Conservation (phyloP, 2,329 filamentous ascomycete species). For the Pseudogymnoascus sp. region DNA sequence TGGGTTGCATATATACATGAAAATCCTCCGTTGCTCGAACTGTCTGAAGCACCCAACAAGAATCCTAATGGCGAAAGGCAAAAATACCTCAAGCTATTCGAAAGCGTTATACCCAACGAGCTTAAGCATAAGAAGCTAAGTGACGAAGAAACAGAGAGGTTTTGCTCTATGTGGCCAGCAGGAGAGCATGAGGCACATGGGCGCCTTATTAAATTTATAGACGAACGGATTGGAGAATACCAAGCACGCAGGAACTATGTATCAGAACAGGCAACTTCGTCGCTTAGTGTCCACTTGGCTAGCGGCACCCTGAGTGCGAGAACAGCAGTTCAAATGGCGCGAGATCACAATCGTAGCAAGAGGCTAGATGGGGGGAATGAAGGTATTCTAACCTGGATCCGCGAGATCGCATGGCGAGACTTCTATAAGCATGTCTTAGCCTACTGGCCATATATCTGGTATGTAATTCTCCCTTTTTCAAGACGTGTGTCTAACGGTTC, state of each 20-base stretch:
- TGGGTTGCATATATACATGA: slow-evolving; percentile 69
- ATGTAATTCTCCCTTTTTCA: slow-evolving; percentile 24
- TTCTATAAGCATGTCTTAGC: slow-evolving; percentile 83
- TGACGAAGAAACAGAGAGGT: slow-evolving; percentile 49
- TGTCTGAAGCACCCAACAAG: slow-evolving; percentile 47
- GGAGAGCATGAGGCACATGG: slow-evolving; percentile 65
- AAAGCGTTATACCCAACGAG: slow-evolving; percentile 49
- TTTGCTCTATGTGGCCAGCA: slow-evolving; percentile 59
- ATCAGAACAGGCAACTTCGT: slow-evolving; percentile 53
- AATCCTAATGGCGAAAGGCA: slow-evolving; percentile 43
- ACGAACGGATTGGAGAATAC: slow-evolving; percentile 56
- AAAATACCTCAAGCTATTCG: slow-evolving; percentile 50
- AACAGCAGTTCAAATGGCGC: slow-evolving; percentile 57
- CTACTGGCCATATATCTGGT: slow-evolving; percentile 78
- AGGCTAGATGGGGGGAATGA: slow-evolving; percentile 58
- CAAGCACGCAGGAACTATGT: slow-evolving; percentile 59
- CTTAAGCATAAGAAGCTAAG: slow-evolving; percentile 57
- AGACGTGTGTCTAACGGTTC: slow-evolving; percentile 15
- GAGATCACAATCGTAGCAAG: slow-evolving; percentile 53
- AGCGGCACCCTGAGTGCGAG: slow-evolving; percentile 60
- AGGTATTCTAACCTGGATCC: slow-evolving; percentile 68
- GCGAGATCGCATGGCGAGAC: slow-evolving; percentile 78
- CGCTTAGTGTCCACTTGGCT: slow-evolving; percentile 65
- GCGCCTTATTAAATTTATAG: slow-evolving; percentile 59
- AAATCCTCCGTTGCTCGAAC: slow-evolving; percentile 58